A percentile compares a stretch with the other conserved stretches of the same genome.
Evolutionary conservation across 169 alveolate species (phyloP).

Genomic region (Blepharisma undulans): DNA sequence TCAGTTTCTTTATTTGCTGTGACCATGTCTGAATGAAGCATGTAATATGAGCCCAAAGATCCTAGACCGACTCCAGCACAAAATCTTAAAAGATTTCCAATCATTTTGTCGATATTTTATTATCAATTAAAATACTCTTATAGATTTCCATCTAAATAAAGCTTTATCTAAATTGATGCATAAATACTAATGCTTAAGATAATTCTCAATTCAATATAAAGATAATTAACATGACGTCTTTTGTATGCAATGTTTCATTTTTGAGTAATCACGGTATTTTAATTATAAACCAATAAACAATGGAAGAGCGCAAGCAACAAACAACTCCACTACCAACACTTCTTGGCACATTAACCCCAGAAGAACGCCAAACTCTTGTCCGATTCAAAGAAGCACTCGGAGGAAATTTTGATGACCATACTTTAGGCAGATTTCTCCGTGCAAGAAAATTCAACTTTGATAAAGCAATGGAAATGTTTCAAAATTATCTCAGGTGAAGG

Average conservation of each 20-base stretch:
- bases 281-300: not conserved
- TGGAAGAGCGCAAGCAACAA: not conserved
- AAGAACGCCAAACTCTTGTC: constrained; percentile 11
- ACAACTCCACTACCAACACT: not conserved
- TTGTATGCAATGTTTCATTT: not conserved
- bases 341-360: not conserved
- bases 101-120: not conserved
- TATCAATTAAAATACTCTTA: not conserved
- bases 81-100: not conserved
- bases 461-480: constrained; percentile 72
- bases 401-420: constrained; percentile 12
- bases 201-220: no score
- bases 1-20: not conserved
- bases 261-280: not conserved
- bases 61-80: not conserved
- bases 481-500: constrained; percentile 74
- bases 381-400: not conserved
- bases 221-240: no score
- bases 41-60: not conserved
- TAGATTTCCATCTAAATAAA: not conserved
- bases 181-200: no score
- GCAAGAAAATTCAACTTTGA: constrained; percentile 80
- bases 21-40: not conserved
- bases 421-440: constrained; percentile 67
- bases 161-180: not conserved